Evolutionary conservation across 2,329 filamentous ascomycete genomes (phyloP).

Genomic region (Aspergillus ochraceus): DNA sequence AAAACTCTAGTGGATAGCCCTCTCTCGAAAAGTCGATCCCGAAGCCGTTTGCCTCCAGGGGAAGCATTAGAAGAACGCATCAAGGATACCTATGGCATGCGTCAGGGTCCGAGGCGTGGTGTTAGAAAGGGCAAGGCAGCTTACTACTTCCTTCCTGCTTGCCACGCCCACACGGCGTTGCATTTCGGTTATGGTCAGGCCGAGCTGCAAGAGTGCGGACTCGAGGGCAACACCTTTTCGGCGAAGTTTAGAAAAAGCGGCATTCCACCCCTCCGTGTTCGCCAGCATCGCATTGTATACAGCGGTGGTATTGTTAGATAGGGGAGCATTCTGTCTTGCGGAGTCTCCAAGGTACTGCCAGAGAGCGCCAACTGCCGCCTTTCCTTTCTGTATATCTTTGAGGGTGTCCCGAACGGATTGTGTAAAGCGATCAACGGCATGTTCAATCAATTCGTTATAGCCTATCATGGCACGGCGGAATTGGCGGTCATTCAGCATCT

Average conservation of each 20-base stretch:
- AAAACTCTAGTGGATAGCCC: conserved; percentile 5
- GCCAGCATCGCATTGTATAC: conserved; percentile 89
- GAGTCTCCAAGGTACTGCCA: conserved; percentile 71
- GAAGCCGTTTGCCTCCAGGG: conserved; percentile 23
- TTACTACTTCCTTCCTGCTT: conserved; percentile 68
- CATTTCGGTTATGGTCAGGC: conserved; percentile 79
- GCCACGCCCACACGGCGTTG: conserved; percentile 80
- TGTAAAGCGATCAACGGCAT: conserved; percentile 79
- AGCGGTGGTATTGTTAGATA: conserved; percentile 61
- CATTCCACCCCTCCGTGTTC: conserved; percentile 87
- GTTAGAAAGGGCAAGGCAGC: conserved; percentile 44
- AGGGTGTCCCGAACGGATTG: conserved; percentile 73
- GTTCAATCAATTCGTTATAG: conserved; percentile 88
- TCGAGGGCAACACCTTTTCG: conserved; percentile 70
- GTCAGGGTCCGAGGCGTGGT: neutral
- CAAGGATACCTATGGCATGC: conserved; percentile 22
- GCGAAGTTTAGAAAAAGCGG: conserved; percentile 74
- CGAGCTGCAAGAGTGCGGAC: conserved; percentile 68
- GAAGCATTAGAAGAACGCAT: conserved; percentile 11
- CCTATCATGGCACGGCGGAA: conserved; percentile 81
- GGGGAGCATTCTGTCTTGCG: conserved; percentile 59
- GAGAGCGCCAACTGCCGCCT: conserved; percentile 74
- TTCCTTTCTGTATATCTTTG: conserved; percentile 75
- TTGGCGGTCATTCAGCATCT: conserved; percentile 78
- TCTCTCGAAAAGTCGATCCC: conserved; percentile 26